Evolutionary conservation across 2,329 filamentous ascomycete genomes (phyloP), one percentile per base, ranked within the genome.

Genomic region (Sporothrix pseudoabietina): DNA sequence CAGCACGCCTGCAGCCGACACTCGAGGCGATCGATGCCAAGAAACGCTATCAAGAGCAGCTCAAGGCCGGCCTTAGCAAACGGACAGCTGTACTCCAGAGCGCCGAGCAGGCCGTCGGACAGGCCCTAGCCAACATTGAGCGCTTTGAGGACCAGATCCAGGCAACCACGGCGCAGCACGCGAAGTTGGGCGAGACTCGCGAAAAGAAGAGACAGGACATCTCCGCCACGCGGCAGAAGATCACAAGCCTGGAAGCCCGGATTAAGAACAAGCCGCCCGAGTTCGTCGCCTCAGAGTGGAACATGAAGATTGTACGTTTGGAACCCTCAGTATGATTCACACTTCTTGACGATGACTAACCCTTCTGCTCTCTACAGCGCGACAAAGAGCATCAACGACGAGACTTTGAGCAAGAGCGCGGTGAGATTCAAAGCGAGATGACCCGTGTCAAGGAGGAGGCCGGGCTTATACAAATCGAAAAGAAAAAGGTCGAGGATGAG

Each of bases 271-370:
- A 85, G 14, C 90, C 91, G 0, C 84, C 87, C 0, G 87, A 90
- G 6, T 94, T 96, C 78, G 90, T 96, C 78, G 81, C 88, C 10
- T 84, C 86, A 5, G 88, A 88, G 4, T 94, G 90, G 83, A 96
- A 95, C 76, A 87, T 89, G 71, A 88, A 88, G 75, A 91, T 94
- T 80, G 91, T 92, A 82, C 81, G 90, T 84, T 9, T 12, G 26
- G 49, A 44, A 16, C 14, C 16, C 54, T n/a, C 52, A 8, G 10
- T 47, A 12, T 22, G 4, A 22, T 41, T 55, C 0, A 30, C 19
- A 14, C 19, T 47, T 10, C 4, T 41, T 71, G 32, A 72, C 77
- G 80, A 72, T 19, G 14, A 22, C 73, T 78, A 73, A 71, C 73
- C 63, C 4, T 55, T 39, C 2, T n/a, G 57, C 39, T 6, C 57